Evolutionary conservation across 768 basidiomycete genomes (phyloP), one percentile per base, ranked within the genome.

Genomic region (Rhizopogon roseolus): DNA sequence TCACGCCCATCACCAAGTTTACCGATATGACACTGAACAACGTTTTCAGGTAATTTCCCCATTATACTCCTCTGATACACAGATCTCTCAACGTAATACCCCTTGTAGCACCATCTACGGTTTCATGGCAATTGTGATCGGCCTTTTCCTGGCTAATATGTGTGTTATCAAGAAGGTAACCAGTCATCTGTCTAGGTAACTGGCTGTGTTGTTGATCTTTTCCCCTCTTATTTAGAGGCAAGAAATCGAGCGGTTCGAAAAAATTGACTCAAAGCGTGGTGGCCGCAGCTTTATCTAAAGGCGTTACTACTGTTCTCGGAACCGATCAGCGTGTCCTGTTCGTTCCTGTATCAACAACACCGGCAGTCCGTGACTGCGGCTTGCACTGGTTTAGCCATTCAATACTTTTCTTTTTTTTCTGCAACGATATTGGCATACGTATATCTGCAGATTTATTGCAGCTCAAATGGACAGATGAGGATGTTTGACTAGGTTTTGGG

Each of bases 181-280:
- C 45, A 67, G 55, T n/a, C 14, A 8, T 45, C 0, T 3, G 16
- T 25, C n/a, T 9, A 19, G 37, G 29, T 4, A 34, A 10, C 25
- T 42, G 7, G 22, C 43, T 53, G 6, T 17, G 4, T 10, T 29
- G 49, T 54, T 64, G 29, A 65, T 52, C 22, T 22, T 49, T 34
- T 46, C 8, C 45, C 32, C 19, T 34, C 19, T 34, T 49, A 44
- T 55, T 49, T 73, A 92, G 90, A 81, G 91, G 61, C 74, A 84
- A 66, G 86, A 93, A 70, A 76, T 81, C 53, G 87, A 88, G 61
- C 85, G 93, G 36, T 95, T 96, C 79, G 85, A 81, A 76, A 88
- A 79, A 72, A 95, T 96, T 58, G 92, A 95, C 60, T 81, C 82
- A 53, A 96, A 95, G 73, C 86, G 90, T 58, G 92, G 90, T 58